Percentiles rank a stretch among this genome's conserved stretches.
Evolutionary conservation across 345 rosid species (phyloP).

Genomic region (Combretum micranthum): DNA sequence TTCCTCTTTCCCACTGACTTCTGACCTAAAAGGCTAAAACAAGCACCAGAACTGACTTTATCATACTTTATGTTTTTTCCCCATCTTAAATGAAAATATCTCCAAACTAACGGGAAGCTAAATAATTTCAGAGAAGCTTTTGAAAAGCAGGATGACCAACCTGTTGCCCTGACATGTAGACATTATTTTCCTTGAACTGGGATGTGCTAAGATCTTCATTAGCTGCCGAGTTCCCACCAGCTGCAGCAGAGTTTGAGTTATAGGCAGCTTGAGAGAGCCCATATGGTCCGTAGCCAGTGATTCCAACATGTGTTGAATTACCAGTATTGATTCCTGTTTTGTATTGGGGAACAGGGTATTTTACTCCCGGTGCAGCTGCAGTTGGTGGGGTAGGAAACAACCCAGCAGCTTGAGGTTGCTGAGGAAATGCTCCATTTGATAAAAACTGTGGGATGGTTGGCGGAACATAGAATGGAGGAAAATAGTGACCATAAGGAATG

Average conservation of each 20-base stretch:
- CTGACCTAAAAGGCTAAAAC: no score
- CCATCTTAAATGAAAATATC: no score
- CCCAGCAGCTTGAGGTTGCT: slow-evolving; percentile 72
- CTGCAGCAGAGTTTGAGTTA: slow-evolving; percentile 51
- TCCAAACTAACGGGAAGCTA: background rate
- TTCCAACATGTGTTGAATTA: slow-evolving; percentile 59
- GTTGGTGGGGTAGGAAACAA: slow-evolving; percentile 66
- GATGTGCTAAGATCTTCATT: slow-evolving; percentile 70
- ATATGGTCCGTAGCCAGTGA: slow-evolving; percentile 77
- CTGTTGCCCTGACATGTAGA: slow-evolving; percentile 70
- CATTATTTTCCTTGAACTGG: slow-evolving; percentile 76
- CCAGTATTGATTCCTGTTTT: slow-evolving; percentile 71
- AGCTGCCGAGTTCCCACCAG: slow-evolving; percentile 61
- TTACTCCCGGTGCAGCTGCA: slow-evolving; percentile 59
- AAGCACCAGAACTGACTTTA: no score
- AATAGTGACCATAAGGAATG: slow-evolving; percentile 71
- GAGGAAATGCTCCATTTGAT: slow-evolving; percentile 74
- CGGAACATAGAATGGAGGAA: slow-evolving; percentile 68
- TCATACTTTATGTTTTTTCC: no score
- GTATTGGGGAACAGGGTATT: slow-evolving; percentile 71
- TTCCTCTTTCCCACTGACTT: no score
- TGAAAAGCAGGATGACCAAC: slow-evolving; percentile 26
- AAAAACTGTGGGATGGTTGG: slow-evolving; percentile 72
- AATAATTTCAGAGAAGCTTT: background rate
- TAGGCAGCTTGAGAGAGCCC: slow-evolving; percentile 73